Evolutionary conservation across 139 green algal species (phyloP), one percentile per base, ranked within the genome.

Genomic region (Chlamydomonas eustigma): DNA sequence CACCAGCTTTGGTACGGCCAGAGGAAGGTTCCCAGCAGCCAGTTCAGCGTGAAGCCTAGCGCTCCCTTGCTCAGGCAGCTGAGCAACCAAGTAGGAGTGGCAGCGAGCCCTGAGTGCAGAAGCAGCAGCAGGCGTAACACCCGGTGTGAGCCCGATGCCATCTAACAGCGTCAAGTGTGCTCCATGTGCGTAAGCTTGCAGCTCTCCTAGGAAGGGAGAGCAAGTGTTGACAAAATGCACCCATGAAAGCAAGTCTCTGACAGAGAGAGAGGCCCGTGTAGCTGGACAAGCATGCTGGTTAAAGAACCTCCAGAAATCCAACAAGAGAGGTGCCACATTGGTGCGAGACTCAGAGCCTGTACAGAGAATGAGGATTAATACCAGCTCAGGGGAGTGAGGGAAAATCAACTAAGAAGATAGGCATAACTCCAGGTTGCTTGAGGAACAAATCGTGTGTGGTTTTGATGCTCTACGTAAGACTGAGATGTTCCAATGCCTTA

Each of bases 211-310:
- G 4, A 37, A 33, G 0, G 78, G 68, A 0, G 72, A 76, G 2
- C 89, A 85, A 2, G 74, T 66, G 63, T 92, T 91, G 63, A 97
- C 89, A 76, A 98, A 99, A 28, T 84, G 64, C 18, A 87, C 88
- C 91, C 94, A 98, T 0, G 92, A 85, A 67, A 99, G 87, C 39
- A 99, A 84, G 81, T 99, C 96, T 12, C 96, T 88, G 18, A 98
- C 78, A 0, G 87, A 94, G 3, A 99, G 80, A 2, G 76, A 75
- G 30, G 82, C 76, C 31, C 89, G 81, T 0, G 79, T 85, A 4
- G 84, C 74, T 12, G 66, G 28, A 35, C 33, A 50, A 8, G 32
- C 33, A 35, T 50, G 66, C 8, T 74, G 18, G 8, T 5, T 76
- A n/a, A 92, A 95, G 73, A 87, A 87, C n/a, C 73, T 65, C 92